phyloP scores from a whole-genome alignment of 306 rosid species.

The Mimosa pudica region DNA sequence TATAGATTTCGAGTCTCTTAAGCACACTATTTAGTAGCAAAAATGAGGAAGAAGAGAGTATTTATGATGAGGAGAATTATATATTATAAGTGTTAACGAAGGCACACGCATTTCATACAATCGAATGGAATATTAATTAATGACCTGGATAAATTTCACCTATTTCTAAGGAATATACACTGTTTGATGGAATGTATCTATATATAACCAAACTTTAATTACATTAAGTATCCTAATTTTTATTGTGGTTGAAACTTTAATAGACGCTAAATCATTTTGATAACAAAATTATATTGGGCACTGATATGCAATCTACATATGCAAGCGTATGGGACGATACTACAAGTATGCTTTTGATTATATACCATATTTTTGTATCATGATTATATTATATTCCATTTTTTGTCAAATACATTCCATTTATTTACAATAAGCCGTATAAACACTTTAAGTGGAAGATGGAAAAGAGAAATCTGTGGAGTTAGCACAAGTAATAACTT shows the following conservation, averaged over 20 bases:
- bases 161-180: not conserved
- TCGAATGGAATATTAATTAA: not conserved
- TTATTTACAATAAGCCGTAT: not conserved
- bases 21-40: not conserved
- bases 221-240: not conserved
- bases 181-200: not conserved
- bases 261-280: not conserved
- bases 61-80: not conserved
- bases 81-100: not conserved
- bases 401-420: not conserved
- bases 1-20: not conserved
- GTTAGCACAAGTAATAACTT: not conserved
- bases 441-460: not conserved
- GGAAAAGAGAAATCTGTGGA: not conserved
- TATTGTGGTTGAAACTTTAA: not conserved
- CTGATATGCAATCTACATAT: not conserved
- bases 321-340: not conserved
- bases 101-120: not conserved
- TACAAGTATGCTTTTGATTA: not conserved
- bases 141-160: not conserved
- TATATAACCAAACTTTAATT: not conserved
- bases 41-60: not conserved
- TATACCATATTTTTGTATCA: not conserved
- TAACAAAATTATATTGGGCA: not conserved
- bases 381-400: too few species aligned